A percentile compares a stretch with the other conserved stretches of the same genome.
Conservation (phyloP, 129 eudicot genomes). For the Sambucus nigra region DNA sequence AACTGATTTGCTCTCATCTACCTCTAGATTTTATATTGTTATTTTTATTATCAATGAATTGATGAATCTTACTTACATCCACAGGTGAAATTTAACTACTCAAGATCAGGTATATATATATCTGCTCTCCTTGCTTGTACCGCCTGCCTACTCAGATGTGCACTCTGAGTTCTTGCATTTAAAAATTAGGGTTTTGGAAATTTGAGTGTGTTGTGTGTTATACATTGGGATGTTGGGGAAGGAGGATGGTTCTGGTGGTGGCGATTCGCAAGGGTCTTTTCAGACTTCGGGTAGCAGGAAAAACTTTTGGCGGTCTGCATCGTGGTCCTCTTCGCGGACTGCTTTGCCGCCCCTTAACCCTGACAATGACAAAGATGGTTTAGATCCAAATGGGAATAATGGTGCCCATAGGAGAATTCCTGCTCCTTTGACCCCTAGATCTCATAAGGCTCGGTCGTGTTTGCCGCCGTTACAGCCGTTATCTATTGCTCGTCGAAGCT, state of each 20-base stretch:
- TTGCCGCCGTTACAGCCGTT: constrained; percentile 59
- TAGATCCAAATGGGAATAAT: constrained; percentile 35
- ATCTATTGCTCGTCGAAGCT: constrained; percentile 62
- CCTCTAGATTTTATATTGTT: too few relatives aligned
- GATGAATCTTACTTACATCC: not conserved
- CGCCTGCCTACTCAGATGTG: not conserved
- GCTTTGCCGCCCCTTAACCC: constrained; percentile 44
- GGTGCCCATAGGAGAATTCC: constrained; percentile 34
- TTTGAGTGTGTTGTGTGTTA: constrained; percentile 1
- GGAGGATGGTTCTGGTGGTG: constrained; percentile 42
- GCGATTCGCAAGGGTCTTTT: constrained; percentile 22
- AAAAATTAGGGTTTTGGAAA: not conserved
- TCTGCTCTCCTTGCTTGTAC: not conserved
- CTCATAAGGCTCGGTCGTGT: constrained; percentile 46
- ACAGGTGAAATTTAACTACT: not conserved
- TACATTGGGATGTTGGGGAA: constrained; percentile 46
- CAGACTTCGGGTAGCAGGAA: constrained; percentile 33
- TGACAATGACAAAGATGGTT: constrained; percentile 31
- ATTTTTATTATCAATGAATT: not conserved
- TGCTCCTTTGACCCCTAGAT: constrained; percentile 53
- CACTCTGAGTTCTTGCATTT: not conserved
- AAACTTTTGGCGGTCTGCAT: constrained; percentile 71
- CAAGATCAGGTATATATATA: too few relatives aligned
- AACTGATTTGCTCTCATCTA: too few relatives aligned
- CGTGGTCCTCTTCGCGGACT: constrained; percentile 67